phyloP scores from a whole-genome alignment of 2,329 filamentous ascomycete species.

The Herpomyces periplanetae region DNA sequence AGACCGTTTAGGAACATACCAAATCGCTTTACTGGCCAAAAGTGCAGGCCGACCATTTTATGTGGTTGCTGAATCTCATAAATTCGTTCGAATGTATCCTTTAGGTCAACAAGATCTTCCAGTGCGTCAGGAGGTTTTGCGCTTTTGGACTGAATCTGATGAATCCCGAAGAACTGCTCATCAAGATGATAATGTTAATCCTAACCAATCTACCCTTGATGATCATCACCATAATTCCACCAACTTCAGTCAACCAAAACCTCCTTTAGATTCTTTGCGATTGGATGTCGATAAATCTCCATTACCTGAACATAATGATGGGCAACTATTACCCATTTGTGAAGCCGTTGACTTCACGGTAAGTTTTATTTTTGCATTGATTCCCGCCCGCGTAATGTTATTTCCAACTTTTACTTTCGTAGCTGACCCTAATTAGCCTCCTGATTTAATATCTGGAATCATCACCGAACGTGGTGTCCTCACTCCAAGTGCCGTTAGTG shows the following conservation, averaged over 20 bases:
- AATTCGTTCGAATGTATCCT: slow-evolving; percentile 63
- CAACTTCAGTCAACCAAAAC: too few relatives aligned
- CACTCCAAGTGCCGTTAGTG: slow-evolving; percentile 25
- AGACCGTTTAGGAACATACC: slow-evolving; percentile 45
- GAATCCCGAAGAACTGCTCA: too few relatives aligned
- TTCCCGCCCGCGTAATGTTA: background rate
- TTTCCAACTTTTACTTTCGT: slow-evolving; percentile 5
- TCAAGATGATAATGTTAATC: too few relatives aligned
- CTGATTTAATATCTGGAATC: slow-evolving; percentile 25
- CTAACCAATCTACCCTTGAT: too few relatives aligned
- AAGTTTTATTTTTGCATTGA: slow-evolving; percentile 5
- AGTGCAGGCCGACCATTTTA: slow-evolving; percentile 38
- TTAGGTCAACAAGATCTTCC: slow-evolving; percentile 42
- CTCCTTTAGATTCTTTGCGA: too few relatives aligned
- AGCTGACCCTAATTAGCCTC: slow-evolving; percentile 12
- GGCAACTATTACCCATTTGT: too few relatives aligned
- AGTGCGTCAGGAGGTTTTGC: slow-evolving; percentile 33
- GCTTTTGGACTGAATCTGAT: slow-evolving; percentile 21
- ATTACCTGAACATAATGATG: too few relatives aligned
- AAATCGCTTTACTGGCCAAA: slow-evolving; percentile 45
- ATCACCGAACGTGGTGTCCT: slow-evolving; percentile 36
- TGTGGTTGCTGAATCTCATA: slow-evolving; percentile 76
- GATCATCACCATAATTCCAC: too few relatives aligned
- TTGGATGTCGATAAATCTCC: too few relatives aligned
- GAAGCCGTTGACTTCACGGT: slow-evolving; percentile 30